Evolutionary conservation across 2,329 filamentous ascomycete species (phyloP).

Genomic region (Mycosphaerella sp.): DNA sequence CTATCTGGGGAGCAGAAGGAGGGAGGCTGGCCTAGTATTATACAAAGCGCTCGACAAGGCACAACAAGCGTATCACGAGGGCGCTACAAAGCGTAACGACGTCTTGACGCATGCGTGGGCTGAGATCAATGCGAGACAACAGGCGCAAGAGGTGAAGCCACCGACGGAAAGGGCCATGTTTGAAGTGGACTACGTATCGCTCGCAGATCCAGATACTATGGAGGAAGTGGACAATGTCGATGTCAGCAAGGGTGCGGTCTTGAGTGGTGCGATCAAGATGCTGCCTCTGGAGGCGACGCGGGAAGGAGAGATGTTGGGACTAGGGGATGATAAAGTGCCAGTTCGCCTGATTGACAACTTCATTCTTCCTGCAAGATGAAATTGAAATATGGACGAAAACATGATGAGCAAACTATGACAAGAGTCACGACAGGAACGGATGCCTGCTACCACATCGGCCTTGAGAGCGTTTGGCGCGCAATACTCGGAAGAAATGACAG

Average conservation of each 20-base stretch:
- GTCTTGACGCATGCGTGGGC: slow-evolving; percentile 66
- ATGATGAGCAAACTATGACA: no score
- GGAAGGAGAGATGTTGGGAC: slow-evolving; percentile 61
- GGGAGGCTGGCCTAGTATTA: slow-evolving; percentile 66
- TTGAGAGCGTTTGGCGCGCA: no score
- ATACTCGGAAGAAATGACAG: no score
- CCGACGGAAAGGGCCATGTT: slow-evolving; percentile 61
- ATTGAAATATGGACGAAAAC: no score
- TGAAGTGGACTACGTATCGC: slow-evolving; percentile 85
- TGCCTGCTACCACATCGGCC: no score
- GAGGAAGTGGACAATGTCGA: slow-evolving; percentile 71
- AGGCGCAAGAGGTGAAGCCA: slow-evolving; percentile 56
- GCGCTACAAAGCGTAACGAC: slow-evolving; percentile 51
- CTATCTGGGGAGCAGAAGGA: slow-evolving; percentile 72
- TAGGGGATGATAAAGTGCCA: slow-evolving; percentile 65
- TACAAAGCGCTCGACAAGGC: slow-evolving; percentile 63
- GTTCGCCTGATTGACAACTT: slow-evolving; percentile 95
- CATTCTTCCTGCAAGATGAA: background rate
- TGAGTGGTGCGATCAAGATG: slow-evolving; percentile 92
- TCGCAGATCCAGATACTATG: slow-evolving; percentile 79
- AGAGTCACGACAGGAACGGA: no score
- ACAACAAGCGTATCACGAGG: slow-evolving; percentile 56
- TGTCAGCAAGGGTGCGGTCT: slow-evolving; percentile 62
- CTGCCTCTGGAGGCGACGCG: slow-evolving; percentile 65
- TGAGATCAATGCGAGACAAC: slow-evolving; percentile 50